Percentiles rank a stretch among this genome's conserved stretches.
These are phyloP conservation scores for Crithidia thermophila DNA, from an alignment of 208 protist species.

Conservation along the genomic window DNA sequence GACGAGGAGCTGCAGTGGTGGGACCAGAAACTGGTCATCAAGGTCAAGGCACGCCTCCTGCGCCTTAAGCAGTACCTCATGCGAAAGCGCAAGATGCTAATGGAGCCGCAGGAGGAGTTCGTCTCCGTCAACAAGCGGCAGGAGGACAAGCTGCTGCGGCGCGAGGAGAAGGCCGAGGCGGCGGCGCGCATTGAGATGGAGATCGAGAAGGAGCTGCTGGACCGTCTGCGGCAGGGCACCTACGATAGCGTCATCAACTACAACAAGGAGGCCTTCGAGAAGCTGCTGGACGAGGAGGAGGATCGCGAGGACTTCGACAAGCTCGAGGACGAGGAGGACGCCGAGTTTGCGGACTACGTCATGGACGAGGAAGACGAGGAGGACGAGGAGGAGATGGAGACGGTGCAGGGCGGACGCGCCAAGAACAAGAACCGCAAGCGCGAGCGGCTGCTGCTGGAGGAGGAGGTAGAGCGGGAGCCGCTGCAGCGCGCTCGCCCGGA, in stretches of 20 bases:
- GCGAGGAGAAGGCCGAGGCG: constrained; percentile 96
- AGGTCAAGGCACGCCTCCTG: constrained; percentile 97
- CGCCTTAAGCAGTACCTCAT: constrained; percentile 98
- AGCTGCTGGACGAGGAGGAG: constrained; percentile 88
- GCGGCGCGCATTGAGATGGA: constrained; percentile 96
- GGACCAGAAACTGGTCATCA: constrained; percentile 94
- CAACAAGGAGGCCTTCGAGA: constrained; percentile 90
- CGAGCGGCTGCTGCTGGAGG: constrained; percentile 83
- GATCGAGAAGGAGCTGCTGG: constrained; percentile 98
- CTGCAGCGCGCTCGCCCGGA: constrained; percentile 57
- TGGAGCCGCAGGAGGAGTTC: constrained; percentile 94
- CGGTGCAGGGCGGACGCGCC: constrained; percentile 23
- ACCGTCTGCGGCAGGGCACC: constrained; percentile 94
- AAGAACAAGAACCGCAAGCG: constrained; percentile 39
- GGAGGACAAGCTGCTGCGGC: constrained; percentile 94
- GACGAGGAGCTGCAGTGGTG: constrained; percentile 98
- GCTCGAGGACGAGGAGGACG: constrained; percentile 81
- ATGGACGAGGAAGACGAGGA: constrained; percentile 91
- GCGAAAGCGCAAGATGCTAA: constrained; percentile 96
- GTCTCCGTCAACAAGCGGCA: constrained; percentile 97
- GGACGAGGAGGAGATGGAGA: constrained; percentile 44
- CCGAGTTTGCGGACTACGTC: constrained; percentile 87
- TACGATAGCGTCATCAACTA: constrained; percentile 93
- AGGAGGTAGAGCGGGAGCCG: constrained; percentile 81
- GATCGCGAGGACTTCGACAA: constrained; percentile 78